Percentiles rank a stretch among this genome's conserved stretches.
Conservation (phyloP, 805 yeast species). For the Saitoella complicata region DNA sequence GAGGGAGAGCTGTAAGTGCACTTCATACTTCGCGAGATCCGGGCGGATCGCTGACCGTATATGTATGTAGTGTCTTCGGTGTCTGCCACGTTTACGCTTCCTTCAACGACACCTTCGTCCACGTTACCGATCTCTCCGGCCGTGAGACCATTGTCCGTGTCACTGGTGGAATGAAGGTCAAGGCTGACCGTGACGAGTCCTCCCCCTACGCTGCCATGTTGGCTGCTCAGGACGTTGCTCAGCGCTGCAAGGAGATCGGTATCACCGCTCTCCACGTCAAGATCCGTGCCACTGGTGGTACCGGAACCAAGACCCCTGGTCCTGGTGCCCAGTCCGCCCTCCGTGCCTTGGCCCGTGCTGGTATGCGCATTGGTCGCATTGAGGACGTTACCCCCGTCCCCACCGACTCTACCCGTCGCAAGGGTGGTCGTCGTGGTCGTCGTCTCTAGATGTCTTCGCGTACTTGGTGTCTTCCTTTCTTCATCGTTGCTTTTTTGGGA, state of each 20-base stretch:
- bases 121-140: constrained; percentile 96
- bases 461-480: constrained; percentile 1
- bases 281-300: constrained; percentile 99
- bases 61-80: constrained; percentile 58
- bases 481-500: not conserved
- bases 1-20: too few species aligned
- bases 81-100: constrained; percentile 99
- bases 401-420: constrained; percentile 97
- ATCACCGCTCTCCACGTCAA: constrained; percentile 98
- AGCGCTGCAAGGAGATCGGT: constrained; percentile 98
- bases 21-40: too few species aligned
- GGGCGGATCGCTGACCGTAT: too few species aligned
- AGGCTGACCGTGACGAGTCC: constrained; percentile 99
- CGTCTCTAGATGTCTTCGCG: constrained; percentile 47
- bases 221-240: constrained; percentile 99
- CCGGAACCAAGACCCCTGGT: constrained; percentile 93
- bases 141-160: constrained; percentile 99
- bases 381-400: constrained; percentile 99
- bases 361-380: constrained; percentile 98
- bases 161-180: constrained; percentile 99
- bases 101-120: constrained; percentile 99
- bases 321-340: constrained; percentile 96
- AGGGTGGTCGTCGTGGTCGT: constrained; percentile 99
- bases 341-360: constrained; percentile 98
- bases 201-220: constrained; percentile 99